Percentiles rank a stretch among this genome's conserved stretches.
Conservation (phyloP, 345 rosid genomes). For the Zanthoxylum bungeanum region DNA sequence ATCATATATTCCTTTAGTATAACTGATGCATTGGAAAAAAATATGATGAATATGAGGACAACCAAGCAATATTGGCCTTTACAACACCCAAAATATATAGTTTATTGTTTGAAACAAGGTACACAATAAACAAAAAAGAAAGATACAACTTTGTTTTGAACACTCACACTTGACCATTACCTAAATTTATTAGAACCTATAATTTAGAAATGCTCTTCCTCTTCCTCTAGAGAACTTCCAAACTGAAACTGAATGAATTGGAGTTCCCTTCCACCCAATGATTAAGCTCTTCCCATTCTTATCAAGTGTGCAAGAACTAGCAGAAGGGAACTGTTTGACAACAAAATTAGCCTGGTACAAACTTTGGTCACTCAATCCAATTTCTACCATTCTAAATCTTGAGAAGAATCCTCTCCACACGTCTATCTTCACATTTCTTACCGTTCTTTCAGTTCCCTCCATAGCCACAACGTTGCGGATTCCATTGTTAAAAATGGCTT, state of each 20-base stretch:
- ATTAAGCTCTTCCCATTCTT: slow-evolving; percentile 30
- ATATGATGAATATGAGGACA: background rate
- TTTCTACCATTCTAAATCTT: slow-evolving; percentile 44
- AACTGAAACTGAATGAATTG: slow-evolving; percentile 40
- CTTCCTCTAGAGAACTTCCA: slow-evolving; percentile 38
- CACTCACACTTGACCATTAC: background rate
- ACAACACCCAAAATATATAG: background rate
- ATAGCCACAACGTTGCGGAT: slow-evolving; percentile 31
- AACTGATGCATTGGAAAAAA: too few relatives aligned
- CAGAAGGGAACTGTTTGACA: slow-evolving; percentile 19
- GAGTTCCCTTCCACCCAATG: slow-evolving; percentile 49
- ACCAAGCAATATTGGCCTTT: background rate
- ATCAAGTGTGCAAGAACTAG: slow-evolving; percentile 26
- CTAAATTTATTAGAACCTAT: slow-evolving; percentile 6
- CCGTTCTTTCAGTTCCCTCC: slow-evolving; percentile 34
- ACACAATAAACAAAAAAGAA: background rate
- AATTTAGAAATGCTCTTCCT: slow-evolving; percentile 18
- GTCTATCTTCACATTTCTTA: slow-evolving; percentile 39
- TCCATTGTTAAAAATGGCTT: slow-evolving; percentile 19
- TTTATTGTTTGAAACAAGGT: background rate
- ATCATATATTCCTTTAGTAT: too few relatives aligned
- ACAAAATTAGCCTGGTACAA: slow-evolving; percentile 41
- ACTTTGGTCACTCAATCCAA: slow-evolving; percentile 35
- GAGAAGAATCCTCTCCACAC: slow-evolving; percentile 52
- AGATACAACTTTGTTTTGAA: background rate